These are phyloP conservation scores for Bruguiera gymnorhiza DNA, from an alignment of 345 rosid species.

Conservation along the genomic window DNA sequence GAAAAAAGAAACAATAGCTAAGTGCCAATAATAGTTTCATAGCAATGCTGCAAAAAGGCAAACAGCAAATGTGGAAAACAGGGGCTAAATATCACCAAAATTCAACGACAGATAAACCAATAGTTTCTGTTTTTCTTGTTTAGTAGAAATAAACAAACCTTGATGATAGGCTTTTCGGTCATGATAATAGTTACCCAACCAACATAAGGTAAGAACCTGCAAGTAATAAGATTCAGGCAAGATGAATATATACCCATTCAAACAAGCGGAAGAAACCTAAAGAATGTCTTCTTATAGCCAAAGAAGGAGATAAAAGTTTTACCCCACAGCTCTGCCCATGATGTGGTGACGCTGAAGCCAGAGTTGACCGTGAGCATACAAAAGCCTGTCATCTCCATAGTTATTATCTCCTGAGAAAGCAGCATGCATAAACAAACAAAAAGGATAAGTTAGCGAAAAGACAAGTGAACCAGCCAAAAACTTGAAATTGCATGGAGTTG, in stretches of 20 bases:
- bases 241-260: neutral
- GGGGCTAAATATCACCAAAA: no score
- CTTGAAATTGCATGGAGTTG: neutral
- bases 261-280: neutral
- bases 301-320: constrained; percentile 9
- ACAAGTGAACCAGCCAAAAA: neutral
- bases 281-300: neutral
- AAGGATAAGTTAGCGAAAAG: neutral
- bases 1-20: no score
- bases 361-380: constrained; percentile 59
- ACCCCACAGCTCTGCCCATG: constrained; percentile 86
- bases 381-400: constrained; percentile 44
- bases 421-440: neutral
- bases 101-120: no score
- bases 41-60: no score
- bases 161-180: constrained; percentile 72
- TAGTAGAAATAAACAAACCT: constrained; percentile 38
- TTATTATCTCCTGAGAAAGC: constrained; percentile 59
- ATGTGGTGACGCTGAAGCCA: constrained; percentile 71
- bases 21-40: no score
- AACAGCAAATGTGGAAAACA: no score
- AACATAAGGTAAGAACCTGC: constrained; percentile 73
- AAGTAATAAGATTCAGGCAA: constrained; percentile 8
- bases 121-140: neutral
- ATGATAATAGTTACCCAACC: constrained; percentile 78